phyloP scores from a whole-genome alignment of 208 protist species.

The Wallacemonas sp. region DNA sequence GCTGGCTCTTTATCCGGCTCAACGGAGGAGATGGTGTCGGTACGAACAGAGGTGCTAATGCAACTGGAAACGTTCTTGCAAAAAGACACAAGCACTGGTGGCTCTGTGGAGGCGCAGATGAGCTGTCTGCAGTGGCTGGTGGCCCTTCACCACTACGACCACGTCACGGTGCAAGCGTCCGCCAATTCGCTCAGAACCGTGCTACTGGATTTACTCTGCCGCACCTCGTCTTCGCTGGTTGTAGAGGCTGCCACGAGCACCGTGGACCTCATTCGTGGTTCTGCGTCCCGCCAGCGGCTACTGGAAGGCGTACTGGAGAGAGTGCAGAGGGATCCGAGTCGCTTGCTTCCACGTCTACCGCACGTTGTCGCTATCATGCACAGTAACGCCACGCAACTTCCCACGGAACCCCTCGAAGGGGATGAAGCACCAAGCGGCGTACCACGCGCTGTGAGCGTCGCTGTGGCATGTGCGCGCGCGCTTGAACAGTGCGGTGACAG shows the following conservation, averaged over 20 bases:
- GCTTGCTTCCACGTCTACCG: constrained; percentile 14
- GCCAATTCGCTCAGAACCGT: not conserved
- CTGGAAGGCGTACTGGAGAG: not conserved
- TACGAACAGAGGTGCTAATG: not conserved
- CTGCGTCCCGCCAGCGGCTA: not conserved
- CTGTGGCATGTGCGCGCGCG: constrained; percentile 24
- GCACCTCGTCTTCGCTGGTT: not conserved
- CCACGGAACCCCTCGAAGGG: constrained; percentile 46
- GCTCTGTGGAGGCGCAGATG: not conserved
- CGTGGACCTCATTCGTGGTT: not conserved
- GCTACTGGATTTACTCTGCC: not conserved
- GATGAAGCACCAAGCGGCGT: constrained; percentile 6
- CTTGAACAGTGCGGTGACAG: constrained; percentile 30
- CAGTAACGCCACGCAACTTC: constrained; percentile 13
- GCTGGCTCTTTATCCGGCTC: too few relatives aligned
- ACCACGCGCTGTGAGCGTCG: constrained; percentile 7
- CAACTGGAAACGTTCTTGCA: too few relatives aligned
- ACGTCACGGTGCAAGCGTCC: not conserved
- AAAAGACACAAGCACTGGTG: not conserved
- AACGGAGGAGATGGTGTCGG: too few relatives aligned
- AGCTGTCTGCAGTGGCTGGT: not conserved
- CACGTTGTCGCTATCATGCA: constrained; percentile 10
- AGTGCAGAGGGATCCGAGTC: constrained; percentile 19
- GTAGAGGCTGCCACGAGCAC: not conserved
- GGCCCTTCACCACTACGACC: not conserved